Percentiles rank a stretch among this genome's conserved stretches.
Evolutionary conservation across 805 yeast species (phyloP).

Genomic region (Hermanozyma aechmeae): DNA sequence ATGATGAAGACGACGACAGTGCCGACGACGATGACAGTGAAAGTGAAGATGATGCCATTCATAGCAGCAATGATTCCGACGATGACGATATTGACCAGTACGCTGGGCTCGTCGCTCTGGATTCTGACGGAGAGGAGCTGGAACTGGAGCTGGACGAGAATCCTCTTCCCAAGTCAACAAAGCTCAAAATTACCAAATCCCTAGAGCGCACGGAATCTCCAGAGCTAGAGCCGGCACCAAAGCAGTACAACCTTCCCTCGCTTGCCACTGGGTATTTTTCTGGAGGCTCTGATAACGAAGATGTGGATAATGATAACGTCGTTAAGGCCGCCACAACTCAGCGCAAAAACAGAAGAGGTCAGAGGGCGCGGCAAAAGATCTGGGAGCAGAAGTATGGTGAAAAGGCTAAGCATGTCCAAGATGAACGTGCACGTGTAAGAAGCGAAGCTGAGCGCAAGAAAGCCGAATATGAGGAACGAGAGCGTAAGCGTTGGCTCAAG

Average conservation of each 20-base stretch:
- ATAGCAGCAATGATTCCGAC: slow-evolving; percentile 2
- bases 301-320: slow-evolving; percentile 33
- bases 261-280: slow-evolving; percentile 76
- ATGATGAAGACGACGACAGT: slow-evolving; percentile 7
- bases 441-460: slow-evolving; percentile 54
- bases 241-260: slow-evolving; percentile 46
- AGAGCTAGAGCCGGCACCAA: too few relatives aligned
- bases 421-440: slow-evolving; percentile 45
- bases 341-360: slow-evolving; percentile 90
- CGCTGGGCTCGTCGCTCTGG: too few relatives aligned
- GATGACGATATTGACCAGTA: too few relatives aligned
- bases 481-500: slow-evolving; percentile 52
- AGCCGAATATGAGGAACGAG: slow-evolving; percentile 64
- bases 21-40: slow-evolving; percentile 8
- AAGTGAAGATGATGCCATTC: slow-evolving; percentile 6
- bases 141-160: neutral
- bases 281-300: slow-evolving; percentile 68
- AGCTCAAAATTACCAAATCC: too few relatives aligned
- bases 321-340: slow-evolving; percentile 45
- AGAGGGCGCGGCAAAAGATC: slow-evolving; percentile 90
- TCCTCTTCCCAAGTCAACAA: too few relatives aligned
- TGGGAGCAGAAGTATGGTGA: slow-evolving; percentile 90
- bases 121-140: slow-evolving; percentile 27
- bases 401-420: slow-evolving; percentile 73
- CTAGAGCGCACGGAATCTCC: too few relatives aligned